phyloP scores from a whole-genome alignment of 345 rosid genomes.

The Lumnitzera littorea region DNA sequence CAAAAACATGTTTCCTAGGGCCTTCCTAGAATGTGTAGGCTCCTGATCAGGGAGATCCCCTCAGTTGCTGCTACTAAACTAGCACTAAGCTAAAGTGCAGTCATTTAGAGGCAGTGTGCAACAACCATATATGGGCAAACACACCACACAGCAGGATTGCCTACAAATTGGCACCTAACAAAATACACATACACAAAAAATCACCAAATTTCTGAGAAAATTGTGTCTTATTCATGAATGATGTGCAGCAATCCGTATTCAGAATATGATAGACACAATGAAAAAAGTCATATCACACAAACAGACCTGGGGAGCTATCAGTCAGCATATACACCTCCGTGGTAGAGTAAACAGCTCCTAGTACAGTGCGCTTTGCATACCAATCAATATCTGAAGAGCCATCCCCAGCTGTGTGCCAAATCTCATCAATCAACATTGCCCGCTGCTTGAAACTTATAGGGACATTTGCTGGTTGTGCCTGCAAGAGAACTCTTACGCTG shows the following conservation, averaged over 20 bases:
- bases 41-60: no score
- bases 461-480: slow-evolving; percentile 83
- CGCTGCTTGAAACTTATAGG: slow-evolving; percentile 85
- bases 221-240: background rate
- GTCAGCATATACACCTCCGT: slow-evolving; percentile 94
- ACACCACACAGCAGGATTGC: no score
- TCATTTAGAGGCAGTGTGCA: no score
- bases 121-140: no score
- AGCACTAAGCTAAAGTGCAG: no score
- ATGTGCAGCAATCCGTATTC: background rate
- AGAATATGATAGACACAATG: background rate
- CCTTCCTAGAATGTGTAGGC: no score
- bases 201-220: no score
- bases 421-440: slow-evolving; percentile 82
- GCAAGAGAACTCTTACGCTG: slow-evolving; percentile 1
- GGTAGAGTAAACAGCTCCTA: slow-evolving; percentile 93
- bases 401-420: slow-evolving; percentile 79
- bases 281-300: background rate
- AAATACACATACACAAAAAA: no score
- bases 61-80: no score
- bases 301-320: slow-evolving; percentile 76
- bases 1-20: no score
- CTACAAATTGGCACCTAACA: no score
- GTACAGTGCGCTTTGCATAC: slow-evolving; percentile 81
- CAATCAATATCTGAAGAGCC: slow-evolving; percentile 72